Percentiles rank a stretch among this genome's conserved stretches.
These are phyloP conservation scores for Aureobasidium lini DNA, from an alignment of 2,329 filamentous ascomycete species.

Conservation along the genomic window DNA sequence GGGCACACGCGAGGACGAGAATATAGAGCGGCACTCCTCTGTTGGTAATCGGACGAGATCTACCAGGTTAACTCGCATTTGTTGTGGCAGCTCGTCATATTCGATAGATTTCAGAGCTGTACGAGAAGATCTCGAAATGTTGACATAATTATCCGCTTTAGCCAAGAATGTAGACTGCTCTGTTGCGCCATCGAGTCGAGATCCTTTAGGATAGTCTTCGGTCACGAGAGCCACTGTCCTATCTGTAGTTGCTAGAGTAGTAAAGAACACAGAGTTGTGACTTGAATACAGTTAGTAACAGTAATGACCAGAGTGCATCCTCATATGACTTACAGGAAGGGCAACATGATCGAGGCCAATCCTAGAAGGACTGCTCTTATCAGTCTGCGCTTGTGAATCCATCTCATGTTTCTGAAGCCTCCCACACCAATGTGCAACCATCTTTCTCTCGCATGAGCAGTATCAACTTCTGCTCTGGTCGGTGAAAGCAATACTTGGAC, in stretches of 20 bases:
- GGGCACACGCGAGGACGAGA: neutral
- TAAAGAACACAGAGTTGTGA: neutral
- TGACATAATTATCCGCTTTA: neutral
- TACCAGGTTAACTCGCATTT: neutral
- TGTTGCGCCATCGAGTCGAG: neutral
- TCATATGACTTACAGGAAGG: neutral
- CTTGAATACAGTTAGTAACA: neutral
- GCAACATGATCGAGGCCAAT: neutral
- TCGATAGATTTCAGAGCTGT: neutral
- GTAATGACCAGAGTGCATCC: neutral
- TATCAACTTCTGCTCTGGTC: neutral
- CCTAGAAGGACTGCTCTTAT: neutral
- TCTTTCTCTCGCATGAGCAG: neutral
- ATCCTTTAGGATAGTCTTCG: neutral
- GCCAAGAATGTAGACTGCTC: neutral
- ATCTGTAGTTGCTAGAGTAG: neutral
- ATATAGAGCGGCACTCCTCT: neutral
- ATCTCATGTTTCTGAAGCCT: neutral
- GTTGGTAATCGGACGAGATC: neutral
- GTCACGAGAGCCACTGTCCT: neutral
- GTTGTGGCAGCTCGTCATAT: neutral
- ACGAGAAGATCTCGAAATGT: neutral
- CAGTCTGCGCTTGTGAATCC: neutral
- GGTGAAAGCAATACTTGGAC: neutral
- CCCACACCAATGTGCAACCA: conserved; percentile 4